These are phyloP conservation scores for Erythrophleum fordii DNA, from an alignment of 306 rosid species.

Conservation along the genomic window DNA sequence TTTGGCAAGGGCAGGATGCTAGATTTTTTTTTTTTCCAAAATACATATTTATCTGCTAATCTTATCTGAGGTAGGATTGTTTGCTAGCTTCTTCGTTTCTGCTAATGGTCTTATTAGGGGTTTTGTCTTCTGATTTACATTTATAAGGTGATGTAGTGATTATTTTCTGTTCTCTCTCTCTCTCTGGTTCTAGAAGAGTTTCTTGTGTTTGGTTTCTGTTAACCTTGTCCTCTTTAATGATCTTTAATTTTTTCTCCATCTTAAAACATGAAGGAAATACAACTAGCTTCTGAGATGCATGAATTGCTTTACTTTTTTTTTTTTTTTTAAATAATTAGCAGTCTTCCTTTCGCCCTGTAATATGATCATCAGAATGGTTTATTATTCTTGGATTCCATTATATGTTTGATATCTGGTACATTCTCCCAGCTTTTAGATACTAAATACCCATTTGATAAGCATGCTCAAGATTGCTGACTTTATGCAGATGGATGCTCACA, in stretches of 20 bases:
- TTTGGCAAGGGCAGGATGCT: neutral
- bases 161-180: neutral
- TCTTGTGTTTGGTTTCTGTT: slow-evolving; percentile 1
- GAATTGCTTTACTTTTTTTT: slow-evolving; percentile 21
- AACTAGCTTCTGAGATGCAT: slow-evolving; percentile 8
- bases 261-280: neutral
- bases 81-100: slow-evolving; percentile 14
- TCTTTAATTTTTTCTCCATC: slow-evolving; percentile 19
- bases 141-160: no score
- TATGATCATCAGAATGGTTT: slow-evolving; percentile 28
- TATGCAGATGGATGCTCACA: slow-evolving; percentile 78
- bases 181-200: slow-evolving; percentile 13
- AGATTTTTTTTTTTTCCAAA: neutral
- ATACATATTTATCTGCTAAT: neutral
- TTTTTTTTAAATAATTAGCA: slow-evolving; percentile 24
- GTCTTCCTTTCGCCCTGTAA: slow-evolving; percentile 8
- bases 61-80: neutral
- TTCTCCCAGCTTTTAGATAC: slow-evolving; percentile 7
- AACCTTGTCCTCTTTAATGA: neutral
- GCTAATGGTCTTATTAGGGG: neutral
- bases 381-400: slow-evolving; percentile 21
- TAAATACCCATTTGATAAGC: slow-evolving; percentile 20
- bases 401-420: neutral
- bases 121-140: neutral
- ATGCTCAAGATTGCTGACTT: slow-evolving; percentile 40